Conservation (phyloP, 2,329 filamentous ascomycete genomes). For the Torrubiellomyces zombiae region DNA sequence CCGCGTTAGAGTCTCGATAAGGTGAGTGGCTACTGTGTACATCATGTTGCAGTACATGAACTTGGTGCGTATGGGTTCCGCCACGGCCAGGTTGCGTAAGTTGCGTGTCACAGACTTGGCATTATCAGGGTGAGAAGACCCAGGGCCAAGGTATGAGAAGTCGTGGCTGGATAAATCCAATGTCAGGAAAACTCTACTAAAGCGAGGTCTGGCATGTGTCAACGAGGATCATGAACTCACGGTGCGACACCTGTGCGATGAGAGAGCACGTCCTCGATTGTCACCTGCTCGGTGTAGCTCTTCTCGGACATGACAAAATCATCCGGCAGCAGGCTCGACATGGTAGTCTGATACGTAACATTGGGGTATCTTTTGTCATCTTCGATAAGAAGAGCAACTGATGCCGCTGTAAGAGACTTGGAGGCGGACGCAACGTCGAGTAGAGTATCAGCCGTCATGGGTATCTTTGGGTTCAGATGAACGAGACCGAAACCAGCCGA, state of each 20-base stretch:
- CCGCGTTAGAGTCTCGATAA: slow-evolving; percentile 6
- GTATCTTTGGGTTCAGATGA: slow-evolving; percentile 3
- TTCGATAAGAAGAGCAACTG: slow-evolving; percentile 7
- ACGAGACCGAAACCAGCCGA: slow-evolving; percentile 7
- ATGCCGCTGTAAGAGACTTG: slow-evolving; percentile 8
- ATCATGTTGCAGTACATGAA: slow-evolving; percentile 10
- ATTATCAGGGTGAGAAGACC: slow-evolving; percentile 5
- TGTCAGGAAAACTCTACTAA: background rate
- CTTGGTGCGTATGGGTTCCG: slow-evolving; percentile 6
- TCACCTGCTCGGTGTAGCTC: slow-evolving; percentile 5
- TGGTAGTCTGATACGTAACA: slow-evolving; percentile 6
- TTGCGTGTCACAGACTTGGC: slow-evolving; percentile 8
- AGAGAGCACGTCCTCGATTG: slow-evolving; percentile 6
- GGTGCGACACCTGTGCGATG: slow-evolving; percentile 8
- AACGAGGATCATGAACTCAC: slow-evolving; percentile 2
- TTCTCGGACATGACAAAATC: slow-evolving; percentile 8
- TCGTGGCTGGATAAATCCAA: slow-evolving; percentile 5
- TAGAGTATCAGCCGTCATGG: slow-evolving; percentile 7
- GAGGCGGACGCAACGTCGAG: slow-evolving; percentile 8
- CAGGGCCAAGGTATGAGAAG: slow-evolving; percentile 6
- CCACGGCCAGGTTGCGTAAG: slow-evolving; percentile 7
- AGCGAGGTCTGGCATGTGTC: background rate
- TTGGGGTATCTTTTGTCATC: slow-evolving; percentile 6
- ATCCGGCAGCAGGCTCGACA: slow-evolving; percentile 7
- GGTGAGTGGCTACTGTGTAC: slow-evolving; percentile 8